These are phyloP conservation scores for Pulveroboletus ravenelii DNA, from an alignment of 768 basidiomycete species.

Conservation along the genomic window DNA sequence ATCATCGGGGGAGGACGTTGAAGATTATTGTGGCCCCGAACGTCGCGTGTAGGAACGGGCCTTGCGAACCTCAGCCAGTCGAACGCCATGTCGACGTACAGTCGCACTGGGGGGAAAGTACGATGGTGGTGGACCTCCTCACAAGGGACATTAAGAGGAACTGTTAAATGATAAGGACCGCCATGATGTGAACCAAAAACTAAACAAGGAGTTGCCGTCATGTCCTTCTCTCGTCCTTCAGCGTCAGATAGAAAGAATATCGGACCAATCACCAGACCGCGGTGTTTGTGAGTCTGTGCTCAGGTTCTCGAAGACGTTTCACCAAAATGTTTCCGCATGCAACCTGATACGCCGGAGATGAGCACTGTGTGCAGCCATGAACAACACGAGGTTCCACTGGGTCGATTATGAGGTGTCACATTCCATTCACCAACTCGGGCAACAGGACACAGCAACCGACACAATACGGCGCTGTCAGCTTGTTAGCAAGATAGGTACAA, in stretches of 20 bases:
- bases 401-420: slow-evolving; percentile 12
- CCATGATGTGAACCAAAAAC: slow-evolving; percentile 19
- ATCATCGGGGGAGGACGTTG: slow-evolving; percentile 15
- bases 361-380: slow-evolving; percentile 13
- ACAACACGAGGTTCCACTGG: slow-evolving; percentile 17
- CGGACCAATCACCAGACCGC: slow-evolving; percentile 23
- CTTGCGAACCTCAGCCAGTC: slow-evolving; percentile 25
- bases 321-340: slow-evolving; percentile 19
- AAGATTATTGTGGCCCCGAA: slow-evolving; percentile 10
- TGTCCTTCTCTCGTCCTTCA: slow-evolving; percentile 24
- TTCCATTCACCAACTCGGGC: slow-evolving; percentile 19
- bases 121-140: slow-evolving; percentile 9
- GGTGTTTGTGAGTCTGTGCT: slow-evolving; percentile 24
- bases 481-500: slow-evolving; percentile 27
- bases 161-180: slow-evolving; percentile 25
- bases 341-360: slow-evolving; percentile 25
- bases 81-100: slow-evolving; percentile 21
- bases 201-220: slow-evolving; percentile 25
- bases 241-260: slow-evolving; percentile 25
- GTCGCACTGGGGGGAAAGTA: slow-evolving; percentile 11
- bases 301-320: slow-evolving; percentile 30
- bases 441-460: slow-evolving; percentile 19
- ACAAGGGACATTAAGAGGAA: slow-evolving; percentile 27
- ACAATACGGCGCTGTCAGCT: slow-evolving; percentile 18
- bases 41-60: slow-evolving; percentile 12